Evolutionary conservation across 805 yeast species (phyloP), one percentile per base, ranked within the genome.

Genomic region (Candida succiphila): DNA sequence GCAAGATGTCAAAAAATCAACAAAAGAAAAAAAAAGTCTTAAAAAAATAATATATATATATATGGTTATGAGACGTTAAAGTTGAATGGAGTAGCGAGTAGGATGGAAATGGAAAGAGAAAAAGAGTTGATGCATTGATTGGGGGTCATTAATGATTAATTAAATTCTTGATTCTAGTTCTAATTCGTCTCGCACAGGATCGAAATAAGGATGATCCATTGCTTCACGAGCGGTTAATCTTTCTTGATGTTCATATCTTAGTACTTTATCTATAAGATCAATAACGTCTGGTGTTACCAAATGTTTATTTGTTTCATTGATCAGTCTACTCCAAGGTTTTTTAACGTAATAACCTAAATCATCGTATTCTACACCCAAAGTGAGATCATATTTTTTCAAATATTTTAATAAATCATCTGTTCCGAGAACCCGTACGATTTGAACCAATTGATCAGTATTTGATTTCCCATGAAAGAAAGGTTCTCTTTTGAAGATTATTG

Each of bases 381-480:
- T 65, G 42, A 87, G 68, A 27, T 72, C 72, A 56, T 86, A 87
- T 52, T 78, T 82, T 33, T 65, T 58, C 42, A 81, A 63, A 54
- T 85, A 86, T 31, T 58, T 60, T 49, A 75, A 61, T 34, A 87
- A 64, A 43, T 77, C 88, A 38, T 78, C 81, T 1, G 95, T 81
- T 16, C 96, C 96, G 46, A 87, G 66, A 2, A 87, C 92, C 39
- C 84, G 71, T 12, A 87, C 95, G 41, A 87, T 86, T 56, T 85
- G 88, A 17, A 87, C 94, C 48, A 87, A 63, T 60, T 87, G 96
- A 60, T 87, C 95, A 27, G 87, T 83, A 56, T 87, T 87, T 16
- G 94, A 81, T 40, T 83, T 78, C 16, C 95, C 96, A 54, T 84
- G 89, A 70, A 87, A 87, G 43, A 87, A 83, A 10, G 96, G 96